Base-by-base conservation (phyloP, 768 basidiomycete genomes). In the Trametes cubensis region DNA sequence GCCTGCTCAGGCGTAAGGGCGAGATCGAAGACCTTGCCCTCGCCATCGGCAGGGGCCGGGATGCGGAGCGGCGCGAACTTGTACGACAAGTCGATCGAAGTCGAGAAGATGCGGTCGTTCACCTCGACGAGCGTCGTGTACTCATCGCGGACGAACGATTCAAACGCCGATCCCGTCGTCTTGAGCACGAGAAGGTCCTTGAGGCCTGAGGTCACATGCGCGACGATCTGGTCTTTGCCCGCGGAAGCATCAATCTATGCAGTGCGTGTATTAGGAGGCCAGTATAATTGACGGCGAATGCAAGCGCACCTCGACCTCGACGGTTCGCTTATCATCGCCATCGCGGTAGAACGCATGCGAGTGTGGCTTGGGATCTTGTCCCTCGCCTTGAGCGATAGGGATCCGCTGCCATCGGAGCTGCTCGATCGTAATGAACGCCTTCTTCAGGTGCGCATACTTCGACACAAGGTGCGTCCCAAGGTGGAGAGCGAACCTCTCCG, bases 171-270 rank as follows among this genome's bases (percentile, higher is more conserved):
- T 14, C 93, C 95, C 4, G 90, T 87, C 38, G 90, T 85, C 76
- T 98, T 98, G 69, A 98, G 84, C 15, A 97, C 95, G 20, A 95
- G 79, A 26, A 97, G 79, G 73, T 93, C 95, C n/a, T 79, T 77
- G 39, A 95, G 75, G 0, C 94, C 94, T 14, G 85, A 79, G 0
- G 82, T 81, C 13, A 94, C 83, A 13, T 72, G 83, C 6, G 83
- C 94, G 6, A 78, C 74, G 42, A 92, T 71, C 54, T 82, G 80
- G 67, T 87, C 81, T 68, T 86, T 87, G 8, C 89, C 87, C 6
- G 73, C 75, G 0, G 82, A 80, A 15, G 80, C 88, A 67, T 93
- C 89, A n/a, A 90, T 74, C 86, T 88, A 67, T 6, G n/a, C 23
- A 14, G 14, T 13, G 41, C 26, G 14, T 2, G 28, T n/a, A 18